These are phyloP conservation scores for Eremothecium coryli DNA, from an alignment of 1,139 yeast genomes.

Conservation along the genomic window DNA sequence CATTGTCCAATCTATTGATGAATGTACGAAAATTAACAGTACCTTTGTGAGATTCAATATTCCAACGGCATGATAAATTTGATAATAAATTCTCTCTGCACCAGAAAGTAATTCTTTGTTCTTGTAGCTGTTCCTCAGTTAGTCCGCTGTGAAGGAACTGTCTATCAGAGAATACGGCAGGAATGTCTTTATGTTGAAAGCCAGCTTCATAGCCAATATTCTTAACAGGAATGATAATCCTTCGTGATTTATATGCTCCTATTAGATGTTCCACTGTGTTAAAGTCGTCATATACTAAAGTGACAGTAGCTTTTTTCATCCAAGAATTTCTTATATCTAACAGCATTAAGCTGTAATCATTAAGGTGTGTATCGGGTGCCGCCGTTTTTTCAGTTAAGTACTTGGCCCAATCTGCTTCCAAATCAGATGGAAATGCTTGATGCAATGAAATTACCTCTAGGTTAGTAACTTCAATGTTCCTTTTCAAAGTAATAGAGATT, in stretches of 20 bases:
- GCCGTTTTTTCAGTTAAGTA: constrained; percentile 11
- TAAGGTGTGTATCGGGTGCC: constrained; percentile 7
- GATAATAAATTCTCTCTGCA: constrained; percentile 55
- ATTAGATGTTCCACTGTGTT: constrained; percentile 18
- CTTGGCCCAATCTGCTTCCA: constrained; percentile 19
- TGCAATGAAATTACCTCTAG: constrained; percentile 26
- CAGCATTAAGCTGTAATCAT: constrained; percentile 22
- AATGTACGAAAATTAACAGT: constrained; percentile 23
- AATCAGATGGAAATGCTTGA: constrained; percentile 13
- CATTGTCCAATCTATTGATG: constrained; percentile 20
- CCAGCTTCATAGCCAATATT: constrained; percentile 41
- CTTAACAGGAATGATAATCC: constrained; percentile 63
- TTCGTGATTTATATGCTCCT: constrained; percentile 37
- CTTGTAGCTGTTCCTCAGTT: constrained; percentile 42
- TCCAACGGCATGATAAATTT: constrained; percentile 59
- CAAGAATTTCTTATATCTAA: constrained; percentile 30
- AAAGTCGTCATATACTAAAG: constrained; percentile 22
- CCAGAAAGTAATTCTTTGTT: constrained; percentile 69
- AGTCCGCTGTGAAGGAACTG: constrained; percentile 62
- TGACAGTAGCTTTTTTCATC: constrained; percentile 20
- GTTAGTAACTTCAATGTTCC: constrained; percentile 29
- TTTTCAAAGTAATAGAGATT: constrained; percentile 31
- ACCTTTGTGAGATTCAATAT: constrained; percentile 18
- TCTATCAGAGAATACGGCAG: constrained; percentile 58
- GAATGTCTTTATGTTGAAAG: constrained; percentile 48